Evolutionary conservation across 768 basidiomycete genomes (phyloP), one percentile per base, ranked within the genome.

Genomic region (Panaeolus cyanescens): DNA sequence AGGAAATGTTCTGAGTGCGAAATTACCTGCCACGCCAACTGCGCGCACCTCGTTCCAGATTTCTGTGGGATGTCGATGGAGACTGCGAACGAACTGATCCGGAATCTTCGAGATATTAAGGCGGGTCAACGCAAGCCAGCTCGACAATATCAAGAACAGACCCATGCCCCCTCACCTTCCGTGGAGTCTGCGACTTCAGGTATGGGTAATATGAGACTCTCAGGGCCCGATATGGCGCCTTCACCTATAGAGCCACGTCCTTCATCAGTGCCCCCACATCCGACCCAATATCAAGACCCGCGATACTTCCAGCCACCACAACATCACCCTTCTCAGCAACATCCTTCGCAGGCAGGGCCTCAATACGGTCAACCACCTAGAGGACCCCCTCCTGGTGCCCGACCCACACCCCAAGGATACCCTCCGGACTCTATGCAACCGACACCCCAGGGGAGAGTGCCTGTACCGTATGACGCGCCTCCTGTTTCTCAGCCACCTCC

Each of bases 51-150:
- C 60, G 97, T 99, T 37, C 97, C 97, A 61, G 96, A 99, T 76
- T 99, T 99, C 76, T 99, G 97, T 70, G 97, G 97, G 40, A 98
- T 99, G 96, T 95, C 95, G 34, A 99, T 99, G 96, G 96, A 98
- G 76, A 96, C 93, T 34, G 96, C 97, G 54, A 98, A 98, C 73
- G 88, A 90, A 68, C 83, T 99, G 19, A 84, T 99, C 55, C 87
- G 90, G 55, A 91, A 95, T 74, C 89, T 93, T 85, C 89, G 91
- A 58, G 92, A 93, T 70, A 97, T 97, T 79, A 84, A 83, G 64
- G 77, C 67, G 8, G 65, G 77, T 61, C 74, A 75, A 55, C 64
- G 75, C 34, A 75, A 75, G 54, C 77, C 82, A 59, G 50, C 74
- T 61, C 68, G 71, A 50, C 72, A 73, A 50, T 70, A 74, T 71